Conservation (phyloP, 805 yeast genomes). For the Nematodospora valgi region DNA sequence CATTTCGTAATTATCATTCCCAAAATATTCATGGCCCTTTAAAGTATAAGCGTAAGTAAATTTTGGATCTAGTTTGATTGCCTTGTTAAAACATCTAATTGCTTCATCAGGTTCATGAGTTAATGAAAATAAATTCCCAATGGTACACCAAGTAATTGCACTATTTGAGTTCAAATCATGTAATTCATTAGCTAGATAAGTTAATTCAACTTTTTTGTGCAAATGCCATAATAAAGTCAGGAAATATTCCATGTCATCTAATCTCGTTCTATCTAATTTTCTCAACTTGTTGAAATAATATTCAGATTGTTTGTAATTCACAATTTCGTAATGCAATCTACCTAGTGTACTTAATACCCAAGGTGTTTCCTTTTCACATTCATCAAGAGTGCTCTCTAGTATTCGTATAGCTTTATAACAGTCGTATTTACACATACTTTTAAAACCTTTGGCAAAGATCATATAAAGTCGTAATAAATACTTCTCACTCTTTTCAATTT, state of each 20-base stretch:
- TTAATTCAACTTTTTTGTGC: conserved; percentile 72
- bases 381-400: conserved; percentile 57
- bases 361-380: conserved; percentile 63
- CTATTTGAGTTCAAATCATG: conserved; percentile 59
- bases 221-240: conserved; percentile 93
- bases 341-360: conserved; percentile 85
- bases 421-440: conserved; percentile 62
- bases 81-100: conserved; percentile 77
- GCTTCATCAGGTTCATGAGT: conserved; percentile 87
- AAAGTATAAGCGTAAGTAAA: conserved; percentile 89
- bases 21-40: conserved; percentile 87
- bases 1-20: conserved; percentile 85
- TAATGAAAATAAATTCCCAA: conserved; percentile 85
- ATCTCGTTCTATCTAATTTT: conserved; percentile 68
- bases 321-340: conserved; percentile 79
- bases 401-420: conserved; percentile 76
- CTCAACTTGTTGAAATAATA: conserved; percentile 60
- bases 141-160: conserved; percentile 87
- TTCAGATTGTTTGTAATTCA: conserved; percentile 76
- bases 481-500: conserved; percentile 33
- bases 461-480: conserved; percentile 48
- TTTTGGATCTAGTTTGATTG: conserved; percentile 61
- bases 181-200: conserved; percentile 80
- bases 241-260: conserved; percentile 85
- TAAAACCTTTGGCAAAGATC: conserved; percentile 57